Evolutionary conservation across 2,329 filamentous ascomycete genomes (phyloP).

Genomic region (Diaporthe destruens): DNA sequence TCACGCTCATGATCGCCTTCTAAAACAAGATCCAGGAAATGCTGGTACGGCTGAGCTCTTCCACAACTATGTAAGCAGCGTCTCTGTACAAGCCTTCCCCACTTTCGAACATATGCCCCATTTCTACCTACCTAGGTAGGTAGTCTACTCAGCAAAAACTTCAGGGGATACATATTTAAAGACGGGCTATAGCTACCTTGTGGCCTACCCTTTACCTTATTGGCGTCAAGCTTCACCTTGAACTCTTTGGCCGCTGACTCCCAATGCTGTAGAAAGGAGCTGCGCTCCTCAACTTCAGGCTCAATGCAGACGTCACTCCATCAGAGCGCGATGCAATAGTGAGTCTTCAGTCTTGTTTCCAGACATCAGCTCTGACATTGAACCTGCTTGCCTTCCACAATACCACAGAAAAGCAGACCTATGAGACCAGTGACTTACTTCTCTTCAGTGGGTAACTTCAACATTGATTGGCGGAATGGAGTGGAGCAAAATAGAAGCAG

Average conservation of each 20-base stretch:
- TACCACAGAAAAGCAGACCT: not conserved
- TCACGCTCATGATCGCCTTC: constrained; percentile 64
- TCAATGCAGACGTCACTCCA: constrained; percentile 52
- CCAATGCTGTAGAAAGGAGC: constrained; percentile 51
- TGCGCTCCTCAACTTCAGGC: constrained; percentile 60
- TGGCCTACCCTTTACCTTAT: no score
- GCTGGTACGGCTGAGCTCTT: constrained; percentile 53
- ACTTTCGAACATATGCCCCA: no score
- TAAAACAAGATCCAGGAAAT: constrained; percentile 45
- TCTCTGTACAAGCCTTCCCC: no score
- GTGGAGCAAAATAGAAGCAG: constrained; percentile 59
- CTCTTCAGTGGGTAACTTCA: constrained; percentile 57
- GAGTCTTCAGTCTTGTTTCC: not conserved
- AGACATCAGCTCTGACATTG: no score
- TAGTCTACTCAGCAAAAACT: no score
- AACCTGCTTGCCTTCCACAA: no score
- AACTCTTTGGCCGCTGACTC: no score
- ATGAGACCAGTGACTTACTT: not conserved
- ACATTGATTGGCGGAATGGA: constrained; percentile 60
- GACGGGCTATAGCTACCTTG: no score
- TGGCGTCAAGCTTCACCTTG: no score
- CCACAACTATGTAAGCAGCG: constrained; percentile 55
- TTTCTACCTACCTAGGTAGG: no score
- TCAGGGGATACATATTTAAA: no score
- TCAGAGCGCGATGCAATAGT: constrained; percentile 58